phyloP scores from a whole-genome alignment of 495 filamentous ascomycete species.

The Parathielavia hyrcaniae region DNA sequence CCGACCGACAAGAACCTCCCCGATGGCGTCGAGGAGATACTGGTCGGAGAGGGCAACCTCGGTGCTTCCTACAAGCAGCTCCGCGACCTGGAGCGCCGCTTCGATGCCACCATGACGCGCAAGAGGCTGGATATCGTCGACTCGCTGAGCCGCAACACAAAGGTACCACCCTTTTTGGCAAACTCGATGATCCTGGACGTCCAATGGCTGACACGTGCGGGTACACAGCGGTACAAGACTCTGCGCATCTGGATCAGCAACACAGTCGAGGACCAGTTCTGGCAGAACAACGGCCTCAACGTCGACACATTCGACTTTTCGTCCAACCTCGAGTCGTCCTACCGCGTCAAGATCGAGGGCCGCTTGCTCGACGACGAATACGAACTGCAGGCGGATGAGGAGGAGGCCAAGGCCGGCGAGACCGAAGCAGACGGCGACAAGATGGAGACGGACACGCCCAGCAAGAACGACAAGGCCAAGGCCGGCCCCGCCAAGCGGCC shows the following conservation, averaged over 20 bases:
- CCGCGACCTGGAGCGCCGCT: constrained; percentile 76
- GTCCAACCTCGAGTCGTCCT: constrained; percentile 61
- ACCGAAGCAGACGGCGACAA: constrained; percentile 44
- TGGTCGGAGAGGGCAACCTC: constrained; percentile 63
- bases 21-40: constrained; percentile 73
- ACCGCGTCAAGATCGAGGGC: constrained; percentile 89
- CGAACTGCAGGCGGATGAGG: constrained; percentile 50
- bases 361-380: constrained; percentile 74
- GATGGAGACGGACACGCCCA: constrained; percentile 63
- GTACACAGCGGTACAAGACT: constrained; percentile 61
- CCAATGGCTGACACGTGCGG: constrained; percentile 6
- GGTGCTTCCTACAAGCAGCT: constrained; percentile 75
- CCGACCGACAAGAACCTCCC: constrained; percentile 94
- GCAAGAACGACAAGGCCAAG: constrained; percentile 44
- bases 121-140: constrained; percentile 90
- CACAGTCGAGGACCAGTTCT: constrained; percentile 87
- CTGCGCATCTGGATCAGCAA: constrained; percentile 95
- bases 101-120: constrained; percentile 91
- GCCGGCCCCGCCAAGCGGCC: constrained; percentile 39
- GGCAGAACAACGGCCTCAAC: constrained; percentile 66
- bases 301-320: constrained; percentile 69
- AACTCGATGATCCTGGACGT: neutral
- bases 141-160: constrained; percentile 67
- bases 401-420: constrained; percentile 45
- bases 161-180: constrained; percentile 41